Evolutionary conservation across 2,329 filamentous ascomycete genomes (phyloP).

Genomic region (Leptographium radiaticola): DNA sequence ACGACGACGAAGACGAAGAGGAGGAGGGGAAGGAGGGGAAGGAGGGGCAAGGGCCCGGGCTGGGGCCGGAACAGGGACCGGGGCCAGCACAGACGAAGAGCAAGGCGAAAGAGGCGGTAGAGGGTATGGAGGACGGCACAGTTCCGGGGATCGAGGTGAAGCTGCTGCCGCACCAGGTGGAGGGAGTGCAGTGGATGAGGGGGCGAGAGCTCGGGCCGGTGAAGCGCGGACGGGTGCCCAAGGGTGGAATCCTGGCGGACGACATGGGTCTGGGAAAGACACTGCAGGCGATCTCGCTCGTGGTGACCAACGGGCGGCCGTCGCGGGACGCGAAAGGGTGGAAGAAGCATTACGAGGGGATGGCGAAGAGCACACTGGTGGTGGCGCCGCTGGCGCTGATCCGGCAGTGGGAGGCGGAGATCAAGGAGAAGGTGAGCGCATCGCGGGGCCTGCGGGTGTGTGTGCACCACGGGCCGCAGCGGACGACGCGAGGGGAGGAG

Average conservation of each 20-base stretch:
- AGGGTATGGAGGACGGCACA: constrained; percentile 31
- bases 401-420: constrained; percentile 92
- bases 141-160: constrained; percentile 76
- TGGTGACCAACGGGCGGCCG: constrained; percentile 70
- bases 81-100: constrained; percentile 12
- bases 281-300: constrained; percentile 79
- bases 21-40: constrained; percentile 18
- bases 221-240: constrained; percentile 70
- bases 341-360: constrained; percentile 54
- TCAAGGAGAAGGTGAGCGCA: constrained; percentile 61
- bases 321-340: constrained; percentile 41
- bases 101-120: constrained; percentile 41
- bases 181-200: constrained; percentile 90
- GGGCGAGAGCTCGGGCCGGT: constrained; percentile 78
- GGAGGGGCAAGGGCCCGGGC: neutral
- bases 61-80: neutral
- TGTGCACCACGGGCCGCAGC: constrained; percentile 79
- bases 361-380: constrained; percentile 74
- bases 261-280: constrained; percentile 98
- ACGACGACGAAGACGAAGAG: constrained; percentile 52
- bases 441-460: constrained; percentile 64
- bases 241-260: constrained; percentile 89
- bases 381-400: constrained; percentile 89
- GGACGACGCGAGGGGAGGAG: constrained; percentile 66
- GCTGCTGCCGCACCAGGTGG: constrained; percentile 83